Conservation (phyloP, 225 moss, liverwort and hornwort genomes). For the Neckera pumila region DNA sequence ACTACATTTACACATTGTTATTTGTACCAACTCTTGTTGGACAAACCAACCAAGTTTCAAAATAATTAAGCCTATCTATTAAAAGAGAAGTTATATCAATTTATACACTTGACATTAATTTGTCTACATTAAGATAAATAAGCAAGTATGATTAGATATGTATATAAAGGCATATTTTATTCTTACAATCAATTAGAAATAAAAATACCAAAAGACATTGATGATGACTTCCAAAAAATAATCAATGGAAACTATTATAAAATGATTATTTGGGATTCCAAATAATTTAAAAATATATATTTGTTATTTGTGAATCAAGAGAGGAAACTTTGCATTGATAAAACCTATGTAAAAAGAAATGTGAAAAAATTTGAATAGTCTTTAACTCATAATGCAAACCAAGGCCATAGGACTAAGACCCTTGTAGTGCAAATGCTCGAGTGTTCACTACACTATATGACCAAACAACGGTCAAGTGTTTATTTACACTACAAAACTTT, state of each 20-base stretch:
- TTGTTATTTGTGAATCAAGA: neutral
- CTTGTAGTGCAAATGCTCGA: neutral
- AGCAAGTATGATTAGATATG: neutral
- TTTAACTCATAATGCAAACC: neutral
- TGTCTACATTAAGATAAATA: neutral
- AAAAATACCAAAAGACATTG: neutral
- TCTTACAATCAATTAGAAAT: neutral
- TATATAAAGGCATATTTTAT: neutral
- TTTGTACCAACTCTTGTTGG: neutral
- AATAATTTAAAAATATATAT: neutral
- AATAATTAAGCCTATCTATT: neutral
- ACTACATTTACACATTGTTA: neutral
- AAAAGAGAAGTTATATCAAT: fast-evolving
- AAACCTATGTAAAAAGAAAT: neutral
- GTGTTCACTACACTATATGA: neutral
- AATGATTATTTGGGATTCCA: neutral
- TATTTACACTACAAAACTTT: neutral
- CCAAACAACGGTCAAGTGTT: no score
- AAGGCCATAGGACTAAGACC: neutral
- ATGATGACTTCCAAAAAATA: neutral
- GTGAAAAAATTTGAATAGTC: neutral
- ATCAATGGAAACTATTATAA: neutral
- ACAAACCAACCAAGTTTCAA: neutral
- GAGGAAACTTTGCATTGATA: neutral
- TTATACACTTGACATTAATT: neutral